Base-by-base conservation (phyloP, 371 early-diverging fungal species). In the Syncephalastrum racemosum region DNA sequence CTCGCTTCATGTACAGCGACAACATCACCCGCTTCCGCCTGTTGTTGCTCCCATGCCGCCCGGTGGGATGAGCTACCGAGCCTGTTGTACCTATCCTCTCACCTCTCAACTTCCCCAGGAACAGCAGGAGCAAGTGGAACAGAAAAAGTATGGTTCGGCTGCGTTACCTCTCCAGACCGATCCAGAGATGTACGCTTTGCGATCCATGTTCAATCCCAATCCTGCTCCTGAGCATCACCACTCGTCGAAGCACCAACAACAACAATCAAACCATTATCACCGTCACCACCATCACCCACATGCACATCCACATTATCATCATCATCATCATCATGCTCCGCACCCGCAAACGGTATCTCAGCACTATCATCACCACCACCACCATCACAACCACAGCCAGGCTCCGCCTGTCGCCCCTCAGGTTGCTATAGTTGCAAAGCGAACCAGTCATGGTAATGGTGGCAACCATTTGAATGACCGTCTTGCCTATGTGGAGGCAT, bases 401-500 rank as follows among this genome's bases (percentile, higher is more conserved):
- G 42, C 41, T 19, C 57, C 14, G 39, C 51, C n/a, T 24, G 22
- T n/a, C 14, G 31, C 24, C 6, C n/a, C 18, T 50, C 16, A 19
- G 19, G 8, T 23, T 7, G 23, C 50, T 22, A 15, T 25, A 10
- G n/a, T 20, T 50, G 16, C 19, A 19, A 50, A 22, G 24, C 16
- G 16, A 14, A 23, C 15, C 50, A 27, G 7, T 23, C 50, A 50
- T 50, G 50, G 16, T 25, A 50, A 15, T 20, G 43, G 15, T 31
- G 44, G 22, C 15, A 22, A 24, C 10, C 45, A 54, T 19, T 36
- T 64, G 49, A 54, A 60, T 48, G 53, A 62, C 44, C 65, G 75
- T 42, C 53, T 72, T 22, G 75, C 74, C 6, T 79, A 77, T 66
- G 81, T 80, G 10, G 78, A 80, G 61, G 75, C 79, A 14, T 59